A percentile compares a stretch with the other conserved stretches of the same genome.
Evolutionary conservation across 2,329 filamentous ascomycete genomes (phyloP).

Genomic region (Colletotrichum theobromicola): DNA sequence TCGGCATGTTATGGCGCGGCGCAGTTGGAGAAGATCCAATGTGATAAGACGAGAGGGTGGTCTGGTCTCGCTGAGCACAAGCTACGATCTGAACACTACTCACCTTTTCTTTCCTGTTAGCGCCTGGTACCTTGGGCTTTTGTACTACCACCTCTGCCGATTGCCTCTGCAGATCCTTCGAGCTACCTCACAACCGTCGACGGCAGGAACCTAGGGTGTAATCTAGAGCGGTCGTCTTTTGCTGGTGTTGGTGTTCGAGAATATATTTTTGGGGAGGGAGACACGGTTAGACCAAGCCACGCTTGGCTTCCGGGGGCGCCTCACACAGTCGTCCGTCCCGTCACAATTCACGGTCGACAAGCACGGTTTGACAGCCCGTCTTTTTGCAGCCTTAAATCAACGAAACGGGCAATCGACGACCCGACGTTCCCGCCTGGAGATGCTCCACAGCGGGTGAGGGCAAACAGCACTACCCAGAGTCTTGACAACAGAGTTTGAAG

Average conservation of each 20-base stretch:
- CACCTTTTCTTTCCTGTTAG: not conserved
- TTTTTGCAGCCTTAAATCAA: not conserved
- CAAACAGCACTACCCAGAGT: constrained; percentile 6
- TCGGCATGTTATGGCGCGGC: not conserved
- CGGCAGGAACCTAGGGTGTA: not conserved
- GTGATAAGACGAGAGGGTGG: not conserved
- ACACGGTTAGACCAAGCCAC: not conserved
- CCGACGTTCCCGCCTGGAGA: constrained; percentile 13
- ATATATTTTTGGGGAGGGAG: not conserved
- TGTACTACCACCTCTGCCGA: not conserved
- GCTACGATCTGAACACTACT: not conserved
- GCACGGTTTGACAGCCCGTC: not conserved
- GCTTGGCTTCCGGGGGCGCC: not conserved
- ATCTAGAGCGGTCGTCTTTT: not conserved
- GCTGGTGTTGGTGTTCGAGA: not conserved
- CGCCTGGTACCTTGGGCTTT: not conserved
- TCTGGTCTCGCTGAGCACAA: not conserved
- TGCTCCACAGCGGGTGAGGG: not conserved
- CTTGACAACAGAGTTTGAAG: not conserved
- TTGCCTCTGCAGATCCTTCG: not conserved
- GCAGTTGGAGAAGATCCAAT: not conserved
- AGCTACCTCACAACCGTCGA: not conserved
- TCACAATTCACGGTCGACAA: constrained; percentile 1
- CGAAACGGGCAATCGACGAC: not conserved
- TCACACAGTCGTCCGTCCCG: not conserved